Evolutionary conservation across 2,329 filamentous ascomycete genomes (phyloP).

Genomic region (Tolypocladium cylindrosporum): DNA sequence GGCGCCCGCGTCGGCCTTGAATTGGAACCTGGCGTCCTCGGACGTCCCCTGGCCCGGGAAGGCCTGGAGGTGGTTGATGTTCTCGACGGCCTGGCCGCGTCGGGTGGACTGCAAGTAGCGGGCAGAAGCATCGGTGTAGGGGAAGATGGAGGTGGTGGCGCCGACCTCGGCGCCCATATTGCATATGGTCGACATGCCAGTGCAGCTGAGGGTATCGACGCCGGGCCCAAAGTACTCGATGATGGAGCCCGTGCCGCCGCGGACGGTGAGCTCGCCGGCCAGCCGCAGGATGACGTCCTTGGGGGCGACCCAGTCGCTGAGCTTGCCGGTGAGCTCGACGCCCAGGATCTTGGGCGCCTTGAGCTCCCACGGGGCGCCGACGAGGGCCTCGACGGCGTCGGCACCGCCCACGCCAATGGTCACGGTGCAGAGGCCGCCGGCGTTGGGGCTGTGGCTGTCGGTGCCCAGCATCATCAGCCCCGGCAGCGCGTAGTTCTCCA

Average conservation of each 20-base stretch:
- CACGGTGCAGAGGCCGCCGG: conserved; percentile 85
- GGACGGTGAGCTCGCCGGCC: conserved; percentile 81
- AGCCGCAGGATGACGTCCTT: conserved; percentile 93
- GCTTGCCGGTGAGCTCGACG: conserved; percentile 71
- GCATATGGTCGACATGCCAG: conserved; percentile 84
- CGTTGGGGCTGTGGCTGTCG: conserved; percentile 94
- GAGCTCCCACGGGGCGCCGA: conserved; percentile 94
- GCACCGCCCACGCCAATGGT: conserved; percentile 96
- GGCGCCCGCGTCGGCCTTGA: conserved; percentile 70
- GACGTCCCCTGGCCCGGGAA: conserved; percentile 34
- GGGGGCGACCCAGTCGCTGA: conserved; percentile 84
- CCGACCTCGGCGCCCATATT: conserved; percentile 91
- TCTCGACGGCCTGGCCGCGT: conserved; percentile 49
- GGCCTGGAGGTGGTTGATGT: conserved; percentile 50
- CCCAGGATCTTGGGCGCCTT: conserved; percentile 89
- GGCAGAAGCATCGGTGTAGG: conserved; percentile 74
- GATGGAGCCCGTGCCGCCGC: conserved; percentile 87
- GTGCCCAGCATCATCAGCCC: conserved; percentile 98
- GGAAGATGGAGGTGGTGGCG: conserved; percentile 93
- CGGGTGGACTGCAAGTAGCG: conserved; percentile 83
- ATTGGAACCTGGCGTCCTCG: conserved; percentile 46
- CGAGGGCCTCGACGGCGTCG: conserved; percentile 92
- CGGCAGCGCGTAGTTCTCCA: conserved; percentile 96
- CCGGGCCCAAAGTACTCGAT: conserved; percentile 92
- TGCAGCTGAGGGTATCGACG: conserved; percentile 79